Evolutionary conservation across 2,329 filamentous ascomycete genomes (phyloP), one percentile per base, ranked within the genome.

Genomic region (Cephalotrichum gorgonifer): DNA sequence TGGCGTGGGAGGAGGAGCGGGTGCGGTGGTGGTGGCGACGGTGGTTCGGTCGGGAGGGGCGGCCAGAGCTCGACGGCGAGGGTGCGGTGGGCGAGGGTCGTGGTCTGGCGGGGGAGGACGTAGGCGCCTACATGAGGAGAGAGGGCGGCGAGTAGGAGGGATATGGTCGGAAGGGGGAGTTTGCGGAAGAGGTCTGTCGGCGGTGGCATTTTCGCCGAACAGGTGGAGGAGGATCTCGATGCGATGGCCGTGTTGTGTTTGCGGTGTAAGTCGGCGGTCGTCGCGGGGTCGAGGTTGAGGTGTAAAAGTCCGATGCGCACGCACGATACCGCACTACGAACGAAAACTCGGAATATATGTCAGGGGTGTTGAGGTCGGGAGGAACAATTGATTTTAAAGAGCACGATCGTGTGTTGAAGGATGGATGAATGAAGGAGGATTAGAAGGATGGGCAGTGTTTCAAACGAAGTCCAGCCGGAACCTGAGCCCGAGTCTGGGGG

Each of bases 1-100:
- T 49, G 47, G 12, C 42, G 47, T 15, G 38, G 39, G 28, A 49
- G 28, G 27, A 44, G 27, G 27, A 93, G 4, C 89, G 96, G 62
- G 64, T 95, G 64, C 79, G 6, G 47, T 39, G n/a, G 35, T n/a
- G n/a, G n/a, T 17, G 25, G 43, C 17, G 31, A 27, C 14, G 41
- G 46, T 35, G 44, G 42, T 14, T 46, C 14, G 35, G 39, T 45
- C 22, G 33, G 22, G n/a, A n/a, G 15, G 23, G 55, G 61, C 31
- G 70, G 69, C 59, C 65, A 73, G 31, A 64, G 59, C 31, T 64
- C 52, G 6, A 70, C 67, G 50, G 69, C 61, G 49, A 72, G 55
- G 45, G 67, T 63, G 48, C 57, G 64, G 17, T 61, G 58, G 23
- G 58, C 58, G 45, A 71, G 51, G 1, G 67, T 60, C 50, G 60